Base-by-base conservation (phyloP, 352 stramenopile species). In the Saprolegnia diclina region DNA sequence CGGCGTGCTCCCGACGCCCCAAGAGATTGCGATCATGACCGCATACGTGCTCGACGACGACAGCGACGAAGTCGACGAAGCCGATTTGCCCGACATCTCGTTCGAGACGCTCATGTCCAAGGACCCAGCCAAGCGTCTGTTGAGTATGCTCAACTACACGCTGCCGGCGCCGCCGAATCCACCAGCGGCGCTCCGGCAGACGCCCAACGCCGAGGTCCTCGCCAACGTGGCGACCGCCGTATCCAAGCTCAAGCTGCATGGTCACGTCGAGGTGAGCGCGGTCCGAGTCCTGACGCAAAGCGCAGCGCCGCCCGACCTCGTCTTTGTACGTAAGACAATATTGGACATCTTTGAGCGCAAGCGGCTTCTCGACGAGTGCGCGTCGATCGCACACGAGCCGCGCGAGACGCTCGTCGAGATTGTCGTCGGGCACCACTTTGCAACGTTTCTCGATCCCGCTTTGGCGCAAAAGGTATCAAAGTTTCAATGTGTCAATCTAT, bases 311-410 rank as follows among this genome's bases (percentile, higher is more conserved):
- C 0, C 18, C 7, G 63, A 69, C 18, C 45, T 69, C 5, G 46
- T 48, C 11, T 11, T 7, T 26, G 14, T 63, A 19, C 63, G 63
- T n/a, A 5, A 61, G 11, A 24, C 14, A 5, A 61, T 69, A 2
- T 5, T 4, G 4, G 63, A n/a, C 6, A 13, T 69, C 13, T 69
- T 61, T 29, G 50, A 69, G 16, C 63, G 63, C 18, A 69, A 69
- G n/a, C 50, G 53, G 18, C 21, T 42, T 7, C 26, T 45, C 4
- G 63, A 69, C 38, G 63, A 69, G 21, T 69, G 32, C 32, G 21
- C 63, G 6, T 24, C 53, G 45, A 52, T 69, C 22, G 62, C 10
- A n/a, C 48, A 68, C 11, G 16, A 24, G 38, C 14, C 26, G 19
- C 40, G 22, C 14, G 26, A 42, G 53, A 13, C 45, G 21, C 35